A percentile compares a stretch with the other conserved stretches of the same genome.
Evolutionary conservation across 108 stramenopile species (phyloP).

Genomic region (Pseudonitzschia delicatissima): DNA sequence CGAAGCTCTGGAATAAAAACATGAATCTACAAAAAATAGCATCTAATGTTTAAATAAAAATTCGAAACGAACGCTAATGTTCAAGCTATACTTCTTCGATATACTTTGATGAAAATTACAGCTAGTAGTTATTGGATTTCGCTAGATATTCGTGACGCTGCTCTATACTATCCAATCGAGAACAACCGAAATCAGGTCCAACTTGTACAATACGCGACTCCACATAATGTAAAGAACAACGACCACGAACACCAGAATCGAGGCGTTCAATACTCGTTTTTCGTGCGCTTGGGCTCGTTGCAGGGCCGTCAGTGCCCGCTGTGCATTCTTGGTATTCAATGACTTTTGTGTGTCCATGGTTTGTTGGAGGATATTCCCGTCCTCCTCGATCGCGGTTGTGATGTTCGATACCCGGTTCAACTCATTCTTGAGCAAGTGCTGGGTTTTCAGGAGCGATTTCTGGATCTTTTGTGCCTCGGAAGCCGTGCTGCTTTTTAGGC

Average conservation of each 20-base stretch:
- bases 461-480: constrained; percentile 56
- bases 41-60: no score
- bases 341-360: constrained; percentile 48
- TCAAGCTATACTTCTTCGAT: no score
- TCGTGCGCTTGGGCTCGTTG: constrained; percentile 51
- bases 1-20: constrained; percentile 32
- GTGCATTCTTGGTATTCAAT: constrained; percentile 42
- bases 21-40: neutral
- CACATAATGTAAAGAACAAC: constrained; percentile 55
- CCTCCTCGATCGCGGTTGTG: constrained; percentile 47
- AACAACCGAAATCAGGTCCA: constrained; percentile 33
- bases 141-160: neutral
- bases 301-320: constrained; percentile 40
- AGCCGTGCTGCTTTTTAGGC: constrained; percentile 26
- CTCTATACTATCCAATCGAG: constrained; percentile 18
- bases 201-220: constrained; percentile 44
- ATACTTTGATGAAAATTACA: no score
- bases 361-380: constrained; percentile 41
- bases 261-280: constrained; percentile 41
- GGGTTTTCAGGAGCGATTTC: constrained; percentile 49
- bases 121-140: no score
- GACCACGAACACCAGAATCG: constrained; percentile 42
- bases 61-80: no score
- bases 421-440: constrained; percentile 49
- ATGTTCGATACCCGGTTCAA: constrained; percentile 54